Percentiles rank a stretch among this genome's conserved stretches.
Conservation (phyloP, 2,329 filamentous ascomycete species). For the Botrytis galanthina region DNA sequence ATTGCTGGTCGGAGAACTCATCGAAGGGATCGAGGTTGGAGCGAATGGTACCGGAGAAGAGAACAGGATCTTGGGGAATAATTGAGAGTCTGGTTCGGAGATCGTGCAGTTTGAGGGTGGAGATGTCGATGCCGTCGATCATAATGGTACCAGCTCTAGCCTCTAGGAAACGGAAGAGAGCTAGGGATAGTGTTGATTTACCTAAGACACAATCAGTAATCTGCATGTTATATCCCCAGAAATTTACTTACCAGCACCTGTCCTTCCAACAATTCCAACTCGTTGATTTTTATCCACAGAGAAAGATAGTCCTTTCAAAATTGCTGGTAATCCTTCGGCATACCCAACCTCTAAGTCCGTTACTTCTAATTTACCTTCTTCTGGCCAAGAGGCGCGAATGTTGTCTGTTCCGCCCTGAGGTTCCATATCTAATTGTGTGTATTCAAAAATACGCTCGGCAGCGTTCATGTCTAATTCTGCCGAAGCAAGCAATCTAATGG, state of each 20-base stretch:
- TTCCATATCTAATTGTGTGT: constrained; percentile 65
- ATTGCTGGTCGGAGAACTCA: constrained; percentile 78
- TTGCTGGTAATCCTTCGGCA: constrained; percentile 64
- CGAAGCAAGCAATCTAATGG: constrained; percentile 62
- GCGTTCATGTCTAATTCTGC: constrained; percentile 76
- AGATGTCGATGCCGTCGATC: constrained; percentile 37
- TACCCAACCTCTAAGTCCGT: constrained; percentile 71
- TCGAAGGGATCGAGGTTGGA: constrained; percentile 89
- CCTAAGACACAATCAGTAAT: constrained; percentile 26
- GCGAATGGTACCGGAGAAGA: constrained; percentile 83
- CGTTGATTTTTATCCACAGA: constrained; percentile 59
- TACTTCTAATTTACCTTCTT: constrained; percentile 67
- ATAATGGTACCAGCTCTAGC: constrained; percentile 43
- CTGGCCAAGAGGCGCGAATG: constrained; percentile 70
- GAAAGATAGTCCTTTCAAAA: constrained; percentile 67
- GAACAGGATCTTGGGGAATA: constrained; percentile 62
- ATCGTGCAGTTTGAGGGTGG: constrained; percentile 35
- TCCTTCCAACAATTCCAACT: constrained; percentile 35
- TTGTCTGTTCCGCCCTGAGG: constrained; percentile 53
- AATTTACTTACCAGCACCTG: constrained; percentile 32
- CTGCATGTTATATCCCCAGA: constrained; percentile 13
- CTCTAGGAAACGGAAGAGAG: constrained; percentile 32
- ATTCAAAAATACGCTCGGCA: constrained; percentile 71
- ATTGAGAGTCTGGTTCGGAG: constrained; percentile 36
- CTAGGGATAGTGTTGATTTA: constrained; percentile 33